These are phyloP conservation scores for Cajanus cajan DNA, from an alignment of 306 rosid genomes.

Conservation along the genomic window DNA sequence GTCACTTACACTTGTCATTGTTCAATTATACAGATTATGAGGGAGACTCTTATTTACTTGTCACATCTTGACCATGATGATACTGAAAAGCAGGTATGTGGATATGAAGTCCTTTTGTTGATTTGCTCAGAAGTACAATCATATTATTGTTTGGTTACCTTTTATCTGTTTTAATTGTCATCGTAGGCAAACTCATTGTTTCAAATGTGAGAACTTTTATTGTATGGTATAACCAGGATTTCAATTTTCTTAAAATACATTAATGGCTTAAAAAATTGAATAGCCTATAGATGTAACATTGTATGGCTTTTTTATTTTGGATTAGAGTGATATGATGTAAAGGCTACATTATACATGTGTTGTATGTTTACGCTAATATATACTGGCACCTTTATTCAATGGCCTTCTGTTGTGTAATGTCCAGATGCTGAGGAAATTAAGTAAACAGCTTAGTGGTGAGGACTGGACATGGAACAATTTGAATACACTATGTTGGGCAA, in stretches of 20 bases:
- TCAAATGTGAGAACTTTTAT: background rate
- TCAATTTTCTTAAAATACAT: background rate
- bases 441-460: slow-evolving; percentile 93
- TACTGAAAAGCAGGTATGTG: slow-evolving; percentile 88
- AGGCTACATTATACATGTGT: background rate
- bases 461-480: slow-evolving; percentile 99
- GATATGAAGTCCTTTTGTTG: background rate
- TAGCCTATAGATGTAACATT: background rate
- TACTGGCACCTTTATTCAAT: background rate
- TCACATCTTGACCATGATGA: slow-evolving; percentile 98
- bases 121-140: background rate
- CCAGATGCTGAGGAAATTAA: slow-evolving; percentile 94
- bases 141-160: background rate
- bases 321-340: background rate
- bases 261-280: background rate
- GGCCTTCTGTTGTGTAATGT: slow-evolving; percentile 4
- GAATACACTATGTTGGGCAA: slow-evolving; percentile 98
- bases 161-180: background rate
- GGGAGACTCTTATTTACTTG: slow-evolving; percentile 95
- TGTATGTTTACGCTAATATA: background rate
- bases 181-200: background rate
- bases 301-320: background rate
- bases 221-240: background rate
- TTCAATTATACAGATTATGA: slow-evolving; percentile 80
- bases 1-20: background rate